Base-by-base conservation (phyloP, 2,329 filamentous ascomycete species). In the Triangularia setosa region DNA sequence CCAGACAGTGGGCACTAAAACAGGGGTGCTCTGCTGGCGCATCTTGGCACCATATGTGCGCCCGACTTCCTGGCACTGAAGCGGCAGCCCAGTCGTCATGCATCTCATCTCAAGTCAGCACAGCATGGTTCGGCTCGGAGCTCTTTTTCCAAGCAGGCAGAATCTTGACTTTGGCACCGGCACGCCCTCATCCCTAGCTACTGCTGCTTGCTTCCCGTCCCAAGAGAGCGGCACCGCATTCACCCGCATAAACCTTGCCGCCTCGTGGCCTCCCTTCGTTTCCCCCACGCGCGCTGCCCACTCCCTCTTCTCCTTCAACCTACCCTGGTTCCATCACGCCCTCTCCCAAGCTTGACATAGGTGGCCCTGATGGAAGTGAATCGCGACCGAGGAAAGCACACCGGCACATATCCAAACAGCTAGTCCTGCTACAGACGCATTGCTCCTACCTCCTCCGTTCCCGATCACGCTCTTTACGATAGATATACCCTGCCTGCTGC, bases 351-450 rank as follows among this genome's bases (percentile, higher is more conserved):
- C 56, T 40, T 25, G 30, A 18, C 58, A 30, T 18, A 65, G 48
- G 48, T 61, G 35, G 62, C 60, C 65, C 69, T 67, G 65, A 70
- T 69, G 67, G 69, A 67, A 68, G 44, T 57, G 63, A 62, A 61
- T 61, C 40, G 61, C 48, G 48, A 28, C 56, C 23, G 35, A 53
- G 21, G 25, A 21, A 33, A 56, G 63, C 64, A 60, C 48, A 65
- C 69, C 64, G 61, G 61, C 44, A 60, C 44, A 59, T 59, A 65
- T 61, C 64, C 65, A 23, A 65, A 64, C 44, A 66, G 62, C 59
- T 65, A 69, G 67, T 69, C 73, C 64, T n/a, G n/a, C 73, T 40
- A 40, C 35, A 3, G 4, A 40, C 16, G 35, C 35, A 40, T 40
- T 40, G 35, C 35, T 40, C 16, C 35, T 40, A 1, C 16, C 16